phyloP scores from a whole-genome alignment of 2,329 filamentous ascomycete species.

The Talaromyces sp. region DNA sequence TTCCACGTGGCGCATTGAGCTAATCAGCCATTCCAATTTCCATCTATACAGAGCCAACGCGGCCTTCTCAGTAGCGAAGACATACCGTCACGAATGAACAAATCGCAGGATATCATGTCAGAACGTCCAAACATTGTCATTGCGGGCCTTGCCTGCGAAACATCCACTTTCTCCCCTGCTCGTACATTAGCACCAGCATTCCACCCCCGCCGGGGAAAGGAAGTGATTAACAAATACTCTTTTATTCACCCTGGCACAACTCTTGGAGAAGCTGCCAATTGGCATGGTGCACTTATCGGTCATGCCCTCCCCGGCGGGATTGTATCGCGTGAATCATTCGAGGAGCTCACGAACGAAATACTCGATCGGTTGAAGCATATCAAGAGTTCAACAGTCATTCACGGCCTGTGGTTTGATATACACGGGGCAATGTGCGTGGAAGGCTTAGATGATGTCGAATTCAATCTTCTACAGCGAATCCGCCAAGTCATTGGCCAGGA shows the following conservation, averaged over 20 bases:
- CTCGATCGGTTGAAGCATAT: constrained; percentile 44
- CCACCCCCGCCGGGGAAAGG: constrained; percentile 49
- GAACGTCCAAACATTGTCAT: constrained; percentile 53
- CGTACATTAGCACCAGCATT: constrained; percentile 55
- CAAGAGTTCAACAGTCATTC: constrained; percentile 34
- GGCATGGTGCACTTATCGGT: constrained; percentile 56
- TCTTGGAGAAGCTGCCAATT: constrained; percentile 49
- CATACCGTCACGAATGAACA: not conserved
- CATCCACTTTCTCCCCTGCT: constrained; percentile 56
- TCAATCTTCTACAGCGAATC: constrained; percentile 51
- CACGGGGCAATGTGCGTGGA: constrained; percentile 61
- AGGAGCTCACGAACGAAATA: constrained; percentile 49
- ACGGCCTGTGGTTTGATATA: constrained; percentile 60
- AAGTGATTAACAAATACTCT: constrained; percentile 49
- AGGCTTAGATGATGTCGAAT: constrained; percentile 52
- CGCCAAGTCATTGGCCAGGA: constrained; percentile 49
- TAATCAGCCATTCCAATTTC: not conserved
- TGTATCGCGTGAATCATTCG: constrained; percentile 52
- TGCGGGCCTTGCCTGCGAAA: constrained; percentile 58
- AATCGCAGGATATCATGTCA: constrained; percentile 27
- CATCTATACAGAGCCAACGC: not conserved
- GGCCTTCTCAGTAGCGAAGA: not conserved
- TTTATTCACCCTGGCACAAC: constrained; percentile 49
- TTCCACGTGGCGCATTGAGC: not conserved
- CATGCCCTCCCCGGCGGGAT: constrained; percentile 56